Evolutionary conservation across 225 moss, liverwort and hornwort genomes (phyloP).

Genomic region (Bryum argenteum): DNA sequence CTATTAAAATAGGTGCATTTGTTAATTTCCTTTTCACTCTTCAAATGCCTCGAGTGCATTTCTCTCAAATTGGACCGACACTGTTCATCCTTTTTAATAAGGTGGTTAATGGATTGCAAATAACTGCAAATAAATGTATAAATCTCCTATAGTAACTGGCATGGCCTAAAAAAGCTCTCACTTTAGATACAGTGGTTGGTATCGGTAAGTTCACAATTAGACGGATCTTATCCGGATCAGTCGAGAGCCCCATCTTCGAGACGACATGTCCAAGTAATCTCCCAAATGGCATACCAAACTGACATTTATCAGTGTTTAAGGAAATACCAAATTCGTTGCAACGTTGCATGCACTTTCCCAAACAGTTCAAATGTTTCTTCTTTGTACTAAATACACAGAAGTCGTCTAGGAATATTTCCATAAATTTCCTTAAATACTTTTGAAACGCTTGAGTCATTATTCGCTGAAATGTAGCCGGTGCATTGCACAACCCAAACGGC

Average conservation of each 20-base stretch:
- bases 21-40: not conserved
- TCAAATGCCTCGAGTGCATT: not conserved
- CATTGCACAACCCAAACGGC: constrained; percentile 3
- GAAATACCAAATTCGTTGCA: too few species aligned
- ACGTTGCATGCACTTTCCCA: not conserved
- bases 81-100: not conserved
- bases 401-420: not conserved
- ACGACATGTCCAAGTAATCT: too few species aligned
- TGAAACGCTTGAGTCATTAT: not conserved
- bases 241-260: too few species aligned
- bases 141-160: not conserved
- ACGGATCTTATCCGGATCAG: too few species aligned
- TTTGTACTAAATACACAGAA: not conserved
- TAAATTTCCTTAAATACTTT: not conserved
- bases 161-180: not conserved
- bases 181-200: not conserved
- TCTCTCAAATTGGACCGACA: not conserved
- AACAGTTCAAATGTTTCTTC: not conserved
- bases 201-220: not conserved
- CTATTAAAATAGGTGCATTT: not conserved
- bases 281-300: too few species aligned
- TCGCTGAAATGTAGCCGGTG: not conserved
- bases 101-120: not conserved
- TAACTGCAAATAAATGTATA: too few species aligned
- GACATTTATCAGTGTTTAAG: not conserved